phyloP scores from a whole-genome alignment of 1,284 basidiomycete species.

The Heterobasidion irregulare region DNA sequence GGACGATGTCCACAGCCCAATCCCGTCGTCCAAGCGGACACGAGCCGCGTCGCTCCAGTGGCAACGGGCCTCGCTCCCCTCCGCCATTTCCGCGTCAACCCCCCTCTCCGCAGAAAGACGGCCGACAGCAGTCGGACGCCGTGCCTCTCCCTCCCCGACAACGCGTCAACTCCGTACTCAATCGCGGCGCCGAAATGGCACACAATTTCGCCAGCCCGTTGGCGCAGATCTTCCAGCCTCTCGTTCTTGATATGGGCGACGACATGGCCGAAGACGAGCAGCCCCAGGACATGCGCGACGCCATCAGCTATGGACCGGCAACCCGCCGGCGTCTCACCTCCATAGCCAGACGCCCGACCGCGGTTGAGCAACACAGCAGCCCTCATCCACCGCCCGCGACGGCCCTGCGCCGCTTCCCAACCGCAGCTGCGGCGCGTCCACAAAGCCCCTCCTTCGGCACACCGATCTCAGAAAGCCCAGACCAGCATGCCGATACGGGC shows the following conservation, averaged over 20 bases:
- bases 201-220: constrained; percentile 51
- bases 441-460: constrained; percentile 13
- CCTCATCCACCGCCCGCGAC: constrained; percentile 2
- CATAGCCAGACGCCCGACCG: constrained; percentile 15
- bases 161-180: constrained; percentile 39
- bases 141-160: constrained; percentile 24
- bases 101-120: constrained; percentile 4
- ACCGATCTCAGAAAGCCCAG: constrained; percentile 25
- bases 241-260: constrained; percentile 42
- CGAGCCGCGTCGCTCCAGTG: constrained; percentile 2
- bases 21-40: not conserved
- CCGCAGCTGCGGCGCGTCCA: constrained; percentile 11
- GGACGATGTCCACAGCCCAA: not conserved
- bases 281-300: constrained; percentile 6
- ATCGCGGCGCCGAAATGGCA: constrained; percentile 30
- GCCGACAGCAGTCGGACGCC: constrained; percentile 9
- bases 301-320: constrained; percentile 51
- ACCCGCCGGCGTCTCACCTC: constrained; percentile 50
- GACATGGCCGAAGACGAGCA: constrained; percentile 24
- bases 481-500: constrained; percentile 12
- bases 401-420: constrained; percentile 17
- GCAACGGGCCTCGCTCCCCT: not conserved
- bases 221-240: constrained; percentile 64
- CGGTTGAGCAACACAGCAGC: not conserved
- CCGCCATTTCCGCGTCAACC: constrained; percentile 2